phyloP scores from a whole-genome alignment of 116 monocot genomes.

The Papilionanthe hybrid region DNA sequence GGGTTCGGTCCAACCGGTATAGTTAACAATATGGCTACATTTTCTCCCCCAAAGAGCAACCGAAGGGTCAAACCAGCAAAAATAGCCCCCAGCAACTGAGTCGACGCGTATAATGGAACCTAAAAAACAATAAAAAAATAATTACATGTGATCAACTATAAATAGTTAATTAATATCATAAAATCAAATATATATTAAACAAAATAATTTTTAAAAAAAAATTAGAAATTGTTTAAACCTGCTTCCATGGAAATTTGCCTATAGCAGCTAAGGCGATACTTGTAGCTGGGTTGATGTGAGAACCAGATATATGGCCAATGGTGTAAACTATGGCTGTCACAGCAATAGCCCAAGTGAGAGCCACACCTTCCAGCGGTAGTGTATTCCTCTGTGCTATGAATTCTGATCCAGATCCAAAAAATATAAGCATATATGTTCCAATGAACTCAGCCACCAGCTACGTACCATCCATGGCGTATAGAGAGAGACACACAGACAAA shows the following conservation, averaged over 20 bases:
- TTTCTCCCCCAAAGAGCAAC: constrained; percentile 8
- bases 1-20: constrained; percentile 2
- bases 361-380: not conserved
- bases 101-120: constrained; percentile 2
- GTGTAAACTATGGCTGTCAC: not conserved
- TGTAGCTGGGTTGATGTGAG: not conserved
- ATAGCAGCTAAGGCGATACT: not conserved
- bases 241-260: not conserved
- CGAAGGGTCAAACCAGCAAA: constrained; percentile 10
- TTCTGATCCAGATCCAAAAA: not conserved
- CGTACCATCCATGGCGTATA: no score
- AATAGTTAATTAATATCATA: no score
- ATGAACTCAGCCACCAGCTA: not conserved
- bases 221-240: not conserved
- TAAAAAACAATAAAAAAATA: no score
- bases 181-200: no score
- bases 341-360: not conserved
- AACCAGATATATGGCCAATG: not conserved
- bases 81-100: constrained; percentile 10
- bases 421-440: constrained; percentile 4
- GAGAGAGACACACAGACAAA: no score
- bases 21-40: constrained; percentile 5
- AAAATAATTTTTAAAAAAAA: no score
- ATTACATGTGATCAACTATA: no score
- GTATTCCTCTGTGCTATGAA: not conserved